Base-by-base conservation (phyloP, 768 basidiomycete species). In the Naganishia randhawae region DNA sequence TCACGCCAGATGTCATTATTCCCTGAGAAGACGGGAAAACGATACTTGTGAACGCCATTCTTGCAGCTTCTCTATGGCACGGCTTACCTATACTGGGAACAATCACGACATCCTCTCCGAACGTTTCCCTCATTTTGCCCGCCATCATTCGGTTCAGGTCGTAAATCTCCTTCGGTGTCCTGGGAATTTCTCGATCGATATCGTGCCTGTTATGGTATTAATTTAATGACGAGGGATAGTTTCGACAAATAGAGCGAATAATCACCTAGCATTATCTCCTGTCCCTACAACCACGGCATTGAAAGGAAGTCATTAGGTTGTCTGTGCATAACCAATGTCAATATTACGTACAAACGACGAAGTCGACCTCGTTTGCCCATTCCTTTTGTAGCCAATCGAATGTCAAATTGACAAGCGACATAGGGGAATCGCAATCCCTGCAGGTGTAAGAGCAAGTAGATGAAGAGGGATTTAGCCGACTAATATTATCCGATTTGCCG, bases 1-100 rank as follows among this genome's bases (percentile, higher is more conserved):
- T 83, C 81, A 89, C 88, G 91, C 86, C 89, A 92, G 55, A 94
- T 84, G 82, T 94, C 92, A 78, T 94, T 94, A 80, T 94, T 94
- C 27, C 91, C 91, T 61, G n/a, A 33, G n/a, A 8, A 35, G n/a
- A n/a, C 17, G 17, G 1, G 33, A 1, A 22, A 9, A 89, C 70
- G 27, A 69, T 64, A 39, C 65, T 10, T 19, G 32, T 17, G 33
- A 9, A 8, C 13, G 29, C 63, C 27, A 27, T 8, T 11, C 32
- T 63, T 1, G 74, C 69, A 83, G 73, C 73, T 86, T 89, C 89
- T n/a, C n/a, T n/a, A 41, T 13, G 11, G 57, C 5, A 48, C 48
- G 3, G 17, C 51, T 39, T 61, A 61, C 57, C 57, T 68, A 96
- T 81, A 80, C 86, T 89, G 3, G 91, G 90, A 29, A 94, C 84